phyloP scores from a whole-genome alignment of 1,139 yeast species.

The Lodderomyces theae region DNA sequence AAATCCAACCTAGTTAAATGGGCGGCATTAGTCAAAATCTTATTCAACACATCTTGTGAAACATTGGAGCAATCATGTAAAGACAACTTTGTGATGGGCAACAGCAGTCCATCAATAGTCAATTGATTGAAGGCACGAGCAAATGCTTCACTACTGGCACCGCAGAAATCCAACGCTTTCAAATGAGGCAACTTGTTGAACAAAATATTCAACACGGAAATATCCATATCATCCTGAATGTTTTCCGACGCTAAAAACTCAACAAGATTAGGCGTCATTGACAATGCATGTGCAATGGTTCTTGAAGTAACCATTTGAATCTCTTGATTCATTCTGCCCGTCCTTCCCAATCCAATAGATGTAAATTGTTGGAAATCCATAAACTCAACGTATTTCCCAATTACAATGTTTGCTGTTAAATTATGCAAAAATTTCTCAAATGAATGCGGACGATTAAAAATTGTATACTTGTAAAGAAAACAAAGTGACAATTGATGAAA shows the following conservation, averaged over 20 bases:
- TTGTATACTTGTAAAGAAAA: slow-evolving; percentile 62
- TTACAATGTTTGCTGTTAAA: slow-evolving; percentile 45
- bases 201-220: slow-evolving; percentile 52
- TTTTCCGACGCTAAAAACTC: slow-evolving; percentile 85
- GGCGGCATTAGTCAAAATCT: slow-evolving; percentile 56
- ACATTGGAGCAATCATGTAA: slow-evolving; percentile 88
- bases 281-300: slow-evolving; percentile 64
- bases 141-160: slow-evolving; percentile 69
- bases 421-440: slow-evolving; percentile 70
- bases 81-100: slow-evolving; percentile 54
- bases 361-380: slow-evolving; percentile 89
- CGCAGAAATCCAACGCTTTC: slow-evolving; percentile 82
- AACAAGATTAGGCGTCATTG: slow-evolving; percentile 60
- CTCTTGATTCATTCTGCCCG: slow-evolving; percentile 85
- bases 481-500: slow-evolving; percentile 33
- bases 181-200: slow-evolving; percentile 61
- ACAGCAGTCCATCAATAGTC: slow-evolving; percentile 19
- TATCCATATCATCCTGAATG: slow-evolving; percentile 80
- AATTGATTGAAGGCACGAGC: slow-evolving; percentile 57
- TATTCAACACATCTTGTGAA: slow-evolving; percentile 52
- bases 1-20: slow-evolving; percentile 70
- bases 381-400: slow-evolving; percentile 68
- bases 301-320: slow-evolving; percentile 84
- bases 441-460: slow-evolving; percentile 78
- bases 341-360: slow-evolving; percentile 84